A percentile compares a stretch with the other conserved stretches of the same genome.
Conservation (phyloP, 352 stramenopile species). For the Globisporangium lucens region DNA sequence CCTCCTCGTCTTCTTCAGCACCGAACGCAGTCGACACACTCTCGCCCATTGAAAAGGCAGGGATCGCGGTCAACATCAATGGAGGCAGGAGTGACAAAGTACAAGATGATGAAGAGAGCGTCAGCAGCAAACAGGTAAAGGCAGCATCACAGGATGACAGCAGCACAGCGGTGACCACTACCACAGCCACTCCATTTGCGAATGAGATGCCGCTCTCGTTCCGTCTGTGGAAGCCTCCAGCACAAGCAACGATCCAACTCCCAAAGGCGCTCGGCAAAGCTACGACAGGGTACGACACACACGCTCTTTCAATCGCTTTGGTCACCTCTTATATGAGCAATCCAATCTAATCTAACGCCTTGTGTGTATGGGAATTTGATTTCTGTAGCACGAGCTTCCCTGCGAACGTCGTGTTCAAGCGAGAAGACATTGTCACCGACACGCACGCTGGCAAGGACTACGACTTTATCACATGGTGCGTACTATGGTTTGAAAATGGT, state of each 20-base stretch:
- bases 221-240: conserved; percentile 58
- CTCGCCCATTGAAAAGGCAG: not conserved
- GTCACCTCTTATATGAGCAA: not conserved
- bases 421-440: conserved; percentile 62
- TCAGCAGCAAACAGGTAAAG: not conserved
- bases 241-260: conserved; percentile 24
- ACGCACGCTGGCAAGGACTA: conserved; percentile 61
- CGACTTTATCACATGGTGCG: conserved; percentile 79
- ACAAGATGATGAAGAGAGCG: not conserved
- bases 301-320: not conserved
- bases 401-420: conserved; percentile 80
- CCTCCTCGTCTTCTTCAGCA: not conserved
- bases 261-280: conserved; percentile 52
- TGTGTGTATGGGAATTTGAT: not conserved
- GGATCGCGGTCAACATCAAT: not conserved
- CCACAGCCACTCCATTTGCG: conserved; percentile 27
- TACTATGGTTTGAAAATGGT: not conserved
- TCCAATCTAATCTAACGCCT: not conserved
- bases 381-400: conserved; percentile 50
- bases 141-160: conserved; percentile 8
- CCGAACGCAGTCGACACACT: not conserved
- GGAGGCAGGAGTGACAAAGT: not conserved
- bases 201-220: conserved; percentile 65
- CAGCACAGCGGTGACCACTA: conserved; percentile 3
- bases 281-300: conserved; percentile 38